A percentile compares a stretch with the other conserved stretches of the same genome.
These are phyloP conservation scores for Pholiota conissans DNA, from an alignment of 768 basidiomycete genomes.

Conservation along the genomic window DNA sequence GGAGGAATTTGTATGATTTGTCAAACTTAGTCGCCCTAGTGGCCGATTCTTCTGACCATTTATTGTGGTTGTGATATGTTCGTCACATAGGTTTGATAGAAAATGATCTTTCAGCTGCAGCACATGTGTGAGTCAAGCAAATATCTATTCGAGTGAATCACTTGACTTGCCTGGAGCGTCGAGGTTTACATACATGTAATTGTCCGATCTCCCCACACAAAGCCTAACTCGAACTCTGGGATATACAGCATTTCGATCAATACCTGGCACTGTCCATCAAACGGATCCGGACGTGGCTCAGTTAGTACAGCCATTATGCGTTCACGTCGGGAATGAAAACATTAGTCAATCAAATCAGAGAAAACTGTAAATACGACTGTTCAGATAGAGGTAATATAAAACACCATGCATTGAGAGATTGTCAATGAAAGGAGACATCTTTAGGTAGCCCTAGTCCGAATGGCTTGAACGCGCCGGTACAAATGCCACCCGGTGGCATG, in stretches of 20 bases:
- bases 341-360: neutral
- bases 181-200: neutral
- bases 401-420: neutral
- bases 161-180: neutral
- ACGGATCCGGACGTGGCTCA: neutral
- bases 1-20: no score
- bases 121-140: no score
- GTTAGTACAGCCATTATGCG: neutral
- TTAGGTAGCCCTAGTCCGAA: neutral
- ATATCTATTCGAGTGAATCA: no score
- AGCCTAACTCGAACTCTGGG: neutral
- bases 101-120: no score
- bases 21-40: no score
- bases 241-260: neutral
- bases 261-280: neutral
- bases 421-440: neutral
- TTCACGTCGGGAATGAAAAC: neutral
- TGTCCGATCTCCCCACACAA: neutral
- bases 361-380: neutral
- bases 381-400: no score
- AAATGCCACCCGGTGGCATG: neutral
- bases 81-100: no score
- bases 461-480: neutral
- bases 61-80: no score
- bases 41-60: no score